phyloP scores from a whole-genome alignment of 1,284 basidiomycete genomes.

The Mrakiaceae sp. region DNA sequence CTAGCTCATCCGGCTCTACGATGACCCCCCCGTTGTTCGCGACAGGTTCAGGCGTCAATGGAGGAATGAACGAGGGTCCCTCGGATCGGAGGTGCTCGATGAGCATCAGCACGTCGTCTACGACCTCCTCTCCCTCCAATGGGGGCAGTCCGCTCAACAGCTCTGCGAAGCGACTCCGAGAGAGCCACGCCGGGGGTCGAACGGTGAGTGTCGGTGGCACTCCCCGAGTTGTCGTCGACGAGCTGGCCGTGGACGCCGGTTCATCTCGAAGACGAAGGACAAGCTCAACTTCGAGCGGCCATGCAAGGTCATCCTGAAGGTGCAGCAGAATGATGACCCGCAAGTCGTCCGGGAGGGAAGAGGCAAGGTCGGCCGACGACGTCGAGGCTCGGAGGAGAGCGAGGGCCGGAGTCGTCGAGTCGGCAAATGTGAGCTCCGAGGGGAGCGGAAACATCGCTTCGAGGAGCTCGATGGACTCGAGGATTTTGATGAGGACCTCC shows the following conservation, averaged over 20 bases:
- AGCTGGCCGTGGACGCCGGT: not conserved
- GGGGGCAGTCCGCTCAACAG: not conserved
- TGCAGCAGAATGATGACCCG: not conserved
- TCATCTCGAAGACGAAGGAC: not conserved
- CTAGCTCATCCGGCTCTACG: conserved; percentile 1
- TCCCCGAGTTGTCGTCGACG: not conserved
- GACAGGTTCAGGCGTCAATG: not conserved
- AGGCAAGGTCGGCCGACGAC: conserved; percentile 12
- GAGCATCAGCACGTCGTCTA: conserved; percentile 4
- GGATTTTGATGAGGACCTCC: conserved; percentile 7
- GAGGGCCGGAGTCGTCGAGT: conserved; percentile 10
- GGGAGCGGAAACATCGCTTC: conserved; percentile 30
- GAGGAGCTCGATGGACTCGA: conserved; percentile 26
- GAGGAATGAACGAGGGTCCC: not conserved
- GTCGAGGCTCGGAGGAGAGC: not conserved
- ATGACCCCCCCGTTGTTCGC: not conserved
- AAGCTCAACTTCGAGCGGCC: not conserved
- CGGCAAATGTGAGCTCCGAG: conserved; percentile 24
- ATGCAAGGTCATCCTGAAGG: not conserved
- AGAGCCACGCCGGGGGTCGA: conserved; percentile 1
- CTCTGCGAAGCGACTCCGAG: not conserved
- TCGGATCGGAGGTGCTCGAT: conserved; percentile 3
- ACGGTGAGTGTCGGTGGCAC: not conserved
- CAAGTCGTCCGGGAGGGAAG: not conserved
- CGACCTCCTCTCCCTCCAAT: not conserved